These are phyloP conservation scores for Colletotrichum tropicale DNA, from an alignment of 2,329 filamentous ascomycete genomes.

Conservation along the genomic window DNA sequence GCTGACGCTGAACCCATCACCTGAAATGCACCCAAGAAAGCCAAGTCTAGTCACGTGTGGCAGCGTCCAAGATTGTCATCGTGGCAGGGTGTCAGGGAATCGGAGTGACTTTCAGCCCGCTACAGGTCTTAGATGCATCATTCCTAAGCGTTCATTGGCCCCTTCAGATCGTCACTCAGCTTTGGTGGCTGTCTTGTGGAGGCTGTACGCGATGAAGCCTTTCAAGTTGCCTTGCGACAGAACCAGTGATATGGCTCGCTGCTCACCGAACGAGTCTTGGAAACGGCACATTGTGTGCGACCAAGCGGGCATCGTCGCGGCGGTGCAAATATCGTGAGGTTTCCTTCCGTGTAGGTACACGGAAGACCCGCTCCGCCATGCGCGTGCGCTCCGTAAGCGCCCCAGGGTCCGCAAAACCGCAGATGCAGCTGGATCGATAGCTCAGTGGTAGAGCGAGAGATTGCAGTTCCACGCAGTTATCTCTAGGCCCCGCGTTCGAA, in stretches of 20 bases:
- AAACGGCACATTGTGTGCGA: not conserved
- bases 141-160: not conserved
- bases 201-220: conserved; percentile 1
- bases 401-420: not conserved
- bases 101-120: conserved; percentile 36
- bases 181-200: not conserved
- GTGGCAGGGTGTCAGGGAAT: conserved; percentile 27
- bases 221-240: not conserved
- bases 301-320: not conserved
- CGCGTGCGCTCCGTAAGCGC: not conserved
- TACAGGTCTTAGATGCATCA: not conserved
- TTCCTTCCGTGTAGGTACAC: not conserved
- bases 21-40: not conserved
- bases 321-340: not conserved
- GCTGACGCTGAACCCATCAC: not conserved
- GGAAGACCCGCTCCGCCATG: not conserved
- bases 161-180: not conserved
- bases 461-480: conserved; percentile 13
- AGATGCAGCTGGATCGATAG: not conserved
- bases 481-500: conserved; percentile 22
- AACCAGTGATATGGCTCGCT: not conserved
- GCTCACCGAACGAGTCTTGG: not conserved
- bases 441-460: conserved; percentile 14
- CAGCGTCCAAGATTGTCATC: not conserved
- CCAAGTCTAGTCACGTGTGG: not conserved